Evolutionary conservation across 768 basidiomycete genomes (phyloP).

Genomic region (Boletus rubropictus): DNA sequence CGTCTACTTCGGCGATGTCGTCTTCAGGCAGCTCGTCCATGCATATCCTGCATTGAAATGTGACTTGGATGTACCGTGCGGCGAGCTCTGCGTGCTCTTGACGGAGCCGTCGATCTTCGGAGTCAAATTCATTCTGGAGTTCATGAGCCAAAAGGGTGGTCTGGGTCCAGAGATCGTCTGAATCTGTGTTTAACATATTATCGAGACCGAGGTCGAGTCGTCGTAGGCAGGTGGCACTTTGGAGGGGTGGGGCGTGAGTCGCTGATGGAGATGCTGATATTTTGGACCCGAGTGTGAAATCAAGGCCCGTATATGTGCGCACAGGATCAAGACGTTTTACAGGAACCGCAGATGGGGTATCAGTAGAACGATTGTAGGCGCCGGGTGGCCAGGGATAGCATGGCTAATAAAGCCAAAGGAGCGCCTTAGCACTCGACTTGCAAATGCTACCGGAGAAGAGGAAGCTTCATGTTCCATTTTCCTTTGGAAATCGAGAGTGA

Average conservation of each 20-base stretch:
- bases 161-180: constrained; percentile 5
- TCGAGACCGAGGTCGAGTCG: constrained; percentile 8
- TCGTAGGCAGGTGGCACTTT: constrained; percentile 4
- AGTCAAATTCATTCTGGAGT: constrained; percentile 36
- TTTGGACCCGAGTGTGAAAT: no score
- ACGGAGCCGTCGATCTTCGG: constrained; percentile 36
- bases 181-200: neutral
- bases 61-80: constrained; percentile 21
- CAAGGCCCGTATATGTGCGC: neutral
- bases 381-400: constrained; percentile 15
- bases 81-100: constrained; percentile 32
- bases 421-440: neutral
- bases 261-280: constrained; percentile 23
- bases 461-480: neutral
- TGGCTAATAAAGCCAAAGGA: constrained; percentile 11
- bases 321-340: neutral
- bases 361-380: neutral
- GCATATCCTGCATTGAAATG: constrained; percentile 53
- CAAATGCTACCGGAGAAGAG: neutral
- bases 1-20: constrained; percentile 36
- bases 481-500: constrained; percentile 3
- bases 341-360: neutral
- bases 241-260: constrained; percentile 16
- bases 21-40: constrained; percentile 44
- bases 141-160: constrained; percentile 21